Percentiles rank a stretch among this genome's conserved stretches.
Conservation (phyloP, 805 yeast species). For the Metschnikowia aberdeeniae region DNA sequence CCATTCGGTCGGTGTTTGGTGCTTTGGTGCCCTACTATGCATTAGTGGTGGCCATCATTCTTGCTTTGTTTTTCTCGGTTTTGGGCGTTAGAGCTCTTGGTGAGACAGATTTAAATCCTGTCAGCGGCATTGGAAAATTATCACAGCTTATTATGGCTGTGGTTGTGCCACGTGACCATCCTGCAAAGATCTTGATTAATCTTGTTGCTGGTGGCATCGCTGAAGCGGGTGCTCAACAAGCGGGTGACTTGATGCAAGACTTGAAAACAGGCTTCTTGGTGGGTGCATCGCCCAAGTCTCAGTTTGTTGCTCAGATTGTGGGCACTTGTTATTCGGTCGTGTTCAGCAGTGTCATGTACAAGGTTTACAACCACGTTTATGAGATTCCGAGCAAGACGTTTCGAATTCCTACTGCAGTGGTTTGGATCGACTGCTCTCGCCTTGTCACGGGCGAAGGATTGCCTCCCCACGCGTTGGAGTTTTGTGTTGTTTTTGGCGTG, state of each 20-base stretch:
- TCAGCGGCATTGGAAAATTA: slow-evolving; percentile 91
- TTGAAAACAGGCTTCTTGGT: slow-evolving; percentile 87
- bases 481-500: slow-evolving; percentile 58
- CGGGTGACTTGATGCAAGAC: slow-evolving; percentile 97
- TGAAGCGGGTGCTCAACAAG: slow-evolving; percentile 98
- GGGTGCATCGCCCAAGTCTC: slow-evolving; percentile 91
- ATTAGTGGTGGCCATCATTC: slow-evolving; percentile 57
- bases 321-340: slow-evolving; percentile 85
- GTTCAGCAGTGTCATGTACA: slow-evolving; percentile 77
- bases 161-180: slow-evolving; percentile 67
- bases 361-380: slow-evolving; percentile 75
- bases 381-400: slow-evolving; percentile 78
- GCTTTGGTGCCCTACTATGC: slow-evolving; percentile 67
- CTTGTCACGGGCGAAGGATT: slow-evolving; percentile 87
- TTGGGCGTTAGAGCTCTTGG: slow-evolving; percentile 93
- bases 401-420: slow-evolving; percentile 90
- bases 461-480: slow-evolving; percentile 70
- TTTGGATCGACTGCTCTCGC: slow-evolving; percentile 95
- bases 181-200: slow-evolving; percentile 79
- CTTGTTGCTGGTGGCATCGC: slow-evolving; percentile 95
- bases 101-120: slow-evolving; percentile 95
- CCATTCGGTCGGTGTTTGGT: slow-evolving; percentile 70
- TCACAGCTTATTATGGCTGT: slow-evolving; percentile 87
- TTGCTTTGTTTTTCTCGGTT: slow-evolving; percentile 77
- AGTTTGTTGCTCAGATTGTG: slow-evolving; percentile 81